Evolutionary conservation across 2,329 filamentous ascomycete species (phyloP).

Genomic region (Colletotrichum horii): DNA sequence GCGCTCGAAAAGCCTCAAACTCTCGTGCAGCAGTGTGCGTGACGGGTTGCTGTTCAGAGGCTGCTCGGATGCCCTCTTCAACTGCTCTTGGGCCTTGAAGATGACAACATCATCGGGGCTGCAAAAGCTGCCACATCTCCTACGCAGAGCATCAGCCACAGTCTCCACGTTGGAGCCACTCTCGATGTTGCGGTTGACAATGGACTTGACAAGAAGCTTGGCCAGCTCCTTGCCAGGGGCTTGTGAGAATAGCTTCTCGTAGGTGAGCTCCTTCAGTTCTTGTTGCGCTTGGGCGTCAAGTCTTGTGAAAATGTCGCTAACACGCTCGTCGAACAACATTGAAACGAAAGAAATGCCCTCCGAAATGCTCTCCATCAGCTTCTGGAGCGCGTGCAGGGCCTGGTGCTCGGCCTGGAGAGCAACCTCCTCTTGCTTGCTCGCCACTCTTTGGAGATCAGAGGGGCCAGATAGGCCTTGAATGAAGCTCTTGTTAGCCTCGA

Average conservation of each 20-base stretch:
- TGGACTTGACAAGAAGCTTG: constrained; percentile 94
- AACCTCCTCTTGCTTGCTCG: constrained; percentile 87
- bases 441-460: constrained; percentile 78
- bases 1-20: constrained; percentile 84
- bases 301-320: constrained; percentile 83
- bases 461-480: constrained; percentile 95
- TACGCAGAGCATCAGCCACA: constrained; percentile 89
- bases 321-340: constrained; percentile 91
- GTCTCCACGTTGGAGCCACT: constrained; percentile 98
- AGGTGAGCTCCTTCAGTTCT: constrained; percentile 79
- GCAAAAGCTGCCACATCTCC: constrained; percentile 96
- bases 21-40: constrained; percentile 84
- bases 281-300: constrained; percentile 74
- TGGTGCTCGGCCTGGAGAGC: constrained; percentile 94
- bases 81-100: constrained; percentile 96
- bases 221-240: constrained; percentile 84
- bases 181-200: constrained; percentile 96
- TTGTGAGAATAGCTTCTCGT: constrained; percentile 85
- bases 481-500: constrained; percentile 85
- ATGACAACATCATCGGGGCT: constrained; percentile 96
- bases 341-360: constrained; percentile 97
- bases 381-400: constrained; percentile 83
- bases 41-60: constrained; percentile 76
- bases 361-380: constrained; percentile 86
- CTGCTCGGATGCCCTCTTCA: constrained; percentile 86